These are phyloP conservation scores for Tillandsia leiboldiana DNA, from an alignment of 176 grass and related monocot species.

Conservation along the genomic window DNA sequence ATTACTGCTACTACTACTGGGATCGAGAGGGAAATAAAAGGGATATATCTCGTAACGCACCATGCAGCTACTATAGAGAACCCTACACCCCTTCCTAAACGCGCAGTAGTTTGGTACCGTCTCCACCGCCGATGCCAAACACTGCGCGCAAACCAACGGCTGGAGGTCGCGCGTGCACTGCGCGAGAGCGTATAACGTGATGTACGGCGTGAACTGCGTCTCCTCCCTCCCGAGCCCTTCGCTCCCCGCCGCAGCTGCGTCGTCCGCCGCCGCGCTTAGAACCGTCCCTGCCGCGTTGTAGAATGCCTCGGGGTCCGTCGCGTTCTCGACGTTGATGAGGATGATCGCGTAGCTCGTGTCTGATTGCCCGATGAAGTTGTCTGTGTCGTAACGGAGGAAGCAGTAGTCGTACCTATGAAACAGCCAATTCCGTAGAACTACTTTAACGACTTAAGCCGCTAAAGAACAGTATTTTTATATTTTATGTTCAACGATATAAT, in stretches of 20 bases:
- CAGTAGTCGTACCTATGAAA: conserved; percentile 45
- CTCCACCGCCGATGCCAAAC: conserved; percentile 42
- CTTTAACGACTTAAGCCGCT: too few species aligned
- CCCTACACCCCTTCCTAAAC: conserved; percentile 41
- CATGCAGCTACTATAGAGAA: conserved; percentile 60
- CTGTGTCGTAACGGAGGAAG: conserved; percentile 45
- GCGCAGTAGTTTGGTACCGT: conserved; percentile 35
- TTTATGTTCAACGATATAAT: neutral
- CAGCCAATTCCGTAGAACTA: too few species aligned
- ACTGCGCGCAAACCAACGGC: conserved; percentile 39
- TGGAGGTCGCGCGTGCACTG: conserved; percentile 56
- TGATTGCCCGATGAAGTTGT: conserved; percentile 37
- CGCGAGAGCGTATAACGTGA: conserved; percentile 47
- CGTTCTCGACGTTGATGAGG: conserved; percentile 29
- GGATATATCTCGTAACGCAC: conserved; percentile 77
- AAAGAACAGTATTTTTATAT: too few species aligned
- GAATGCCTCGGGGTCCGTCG: conserved; percentile 35
- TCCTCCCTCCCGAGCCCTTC: conserved; percentile 33
- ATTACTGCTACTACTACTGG: neutral
- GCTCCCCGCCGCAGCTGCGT: conserved; percentile 22
- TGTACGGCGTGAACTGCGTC: conserved; percentile 43
- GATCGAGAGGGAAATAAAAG: conserved; percentile 53
- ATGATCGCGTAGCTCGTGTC: conserved; percentile 39
- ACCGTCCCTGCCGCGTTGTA: conserved; percentile 30
- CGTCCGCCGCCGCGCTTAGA: conserved; percentile 11